Percentiles rank a stretch among this genome's conserved stretches.
These are phyloP conservation scores for Fibroporia radiculosa DNA, from an alignment of 768 basidiomycete species.

Conservation along the genomic window DNA sequence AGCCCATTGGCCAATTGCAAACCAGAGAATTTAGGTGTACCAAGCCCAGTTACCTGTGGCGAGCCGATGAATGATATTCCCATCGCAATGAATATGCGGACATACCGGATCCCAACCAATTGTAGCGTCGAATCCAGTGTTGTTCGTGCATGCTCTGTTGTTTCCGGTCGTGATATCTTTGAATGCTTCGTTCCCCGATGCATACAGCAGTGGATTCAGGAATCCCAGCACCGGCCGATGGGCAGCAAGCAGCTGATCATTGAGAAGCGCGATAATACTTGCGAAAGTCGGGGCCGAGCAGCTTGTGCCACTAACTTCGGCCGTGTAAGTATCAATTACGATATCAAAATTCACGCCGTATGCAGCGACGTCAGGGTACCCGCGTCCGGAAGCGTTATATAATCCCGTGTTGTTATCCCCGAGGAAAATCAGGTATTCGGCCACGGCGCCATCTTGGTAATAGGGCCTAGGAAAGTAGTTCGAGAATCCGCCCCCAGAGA, in stretches of 20 bases:
- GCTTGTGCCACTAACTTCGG: slow-evolving; percentile 23
- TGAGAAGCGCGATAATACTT: slow-evolving; percentile 25
- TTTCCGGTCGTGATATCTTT: slow-evolving; percentile 27
- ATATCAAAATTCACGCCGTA: slow-evolving; percentile 17
- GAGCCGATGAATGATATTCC: background rate
- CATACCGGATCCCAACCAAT: slow-evolving; percentile 26
- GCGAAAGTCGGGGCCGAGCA: slow-evolving; percentile 28
- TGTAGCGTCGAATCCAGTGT: slow-evolving; percentile 23
- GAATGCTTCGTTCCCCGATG: slow-evolving; percentile 10
- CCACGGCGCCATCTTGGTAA: slow-evolving; percentile 27
- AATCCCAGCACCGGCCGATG: slow-evolving; percentile 26
- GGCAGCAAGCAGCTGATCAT: slow-evolving; percentile 23
- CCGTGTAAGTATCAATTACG: slow-evolving; percentile 7
- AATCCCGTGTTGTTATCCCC: slow-evolving; percentile 11
- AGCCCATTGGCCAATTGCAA: slow-evolving; percentile 8
- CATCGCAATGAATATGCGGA: background rate
- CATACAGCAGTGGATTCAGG: slow-evolving; percentile 22
- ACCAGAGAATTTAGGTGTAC: slow-evolving; percentile 49
- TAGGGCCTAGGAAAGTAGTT: slow-evolving; percentile 30
- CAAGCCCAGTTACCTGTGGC: slow-evolving; percentile 47
- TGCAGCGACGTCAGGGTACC: slow-evolving; percentile 25
- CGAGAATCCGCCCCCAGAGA: slow-evolving; percentile 34
- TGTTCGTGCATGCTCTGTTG: slow-evolving; percentile 17
- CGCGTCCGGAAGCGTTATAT: slow-evolving; percentile 18
- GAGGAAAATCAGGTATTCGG: slow-evolving; percentile 20